Evolutionary conservation across 768 basidiomycete genomes (phyloP).

Genomic region (Collybia sp.): DNA sequence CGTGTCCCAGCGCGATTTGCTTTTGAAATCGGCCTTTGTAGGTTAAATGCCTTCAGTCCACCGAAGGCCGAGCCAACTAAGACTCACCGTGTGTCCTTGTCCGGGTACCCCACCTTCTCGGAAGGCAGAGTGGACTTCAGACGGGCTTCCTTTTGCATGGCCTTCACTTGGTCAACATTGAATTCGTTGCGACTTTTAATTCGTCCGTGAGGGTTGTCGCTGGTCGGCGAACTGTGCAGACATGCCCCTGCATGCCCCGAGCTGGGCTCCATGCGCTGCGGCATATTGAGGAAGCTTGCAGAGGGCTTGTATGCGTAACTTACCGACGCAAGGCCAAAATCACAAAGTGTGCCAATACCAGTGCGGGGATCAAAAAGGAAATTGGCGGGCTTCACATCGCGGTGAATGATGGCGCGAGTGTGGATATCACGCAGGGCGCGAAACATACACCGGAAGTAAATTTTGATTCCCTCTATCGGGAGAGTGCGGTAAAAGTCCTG

Average conservation of each 20-base stretch:
- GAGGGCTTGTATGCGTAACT: constrained; percentile 19
- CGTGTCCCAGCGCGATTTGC: constrained; percentile 96
- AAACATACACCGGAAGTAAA: constrained; percentile 89
- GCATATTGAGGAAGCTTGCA: background rate
- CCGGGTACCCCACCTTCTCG: constrained; percentile 75
- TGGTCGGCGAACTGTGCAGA: constrained; percentile 68
- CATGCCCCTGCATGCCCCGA: constrained; percentile 50
- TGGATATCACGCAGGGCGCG: constrained; percentile 89
- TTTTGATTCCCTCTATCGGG: constrained; percentile 71
- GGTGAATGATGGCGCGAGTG: constrained; percentile 82
- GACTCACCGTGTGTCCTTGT: constrained; percentile 66
- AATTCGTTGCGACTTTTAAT: constrained; percentile 37
- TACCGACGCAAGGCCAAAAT: constrained; percentile 95
- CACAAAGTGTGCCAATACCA: constrained; percentile 82
- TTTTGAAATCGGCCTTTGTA: constrained; percentile 68
- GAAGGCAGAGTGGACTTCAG: constrained; percentile 45
- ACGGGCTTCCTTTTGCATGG: constrained; percentile 57
- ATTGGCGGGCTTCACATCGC: constrained; percentile 97
- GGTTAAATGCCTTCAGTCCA: background rate
- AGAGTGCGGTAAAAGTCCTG: constrained; percentile 78
- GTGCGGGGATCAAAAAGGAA: constrained; percentile 89
- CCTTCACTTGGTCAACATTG: constrained; percentile 45
- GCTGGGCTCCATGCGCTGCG: constrained; percentile 52
- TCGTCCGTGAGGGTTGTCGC: constrained; percentile 65
- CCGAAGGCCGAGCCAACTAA: background rate